A percentile compares a stretch with the other conserved stretches of the same genome.
These are phyloP conservation scores for Amaranthus palmeri DNA, from an alignment of 148 eudicot genomes.

Conservation along the genomic window DNA sequence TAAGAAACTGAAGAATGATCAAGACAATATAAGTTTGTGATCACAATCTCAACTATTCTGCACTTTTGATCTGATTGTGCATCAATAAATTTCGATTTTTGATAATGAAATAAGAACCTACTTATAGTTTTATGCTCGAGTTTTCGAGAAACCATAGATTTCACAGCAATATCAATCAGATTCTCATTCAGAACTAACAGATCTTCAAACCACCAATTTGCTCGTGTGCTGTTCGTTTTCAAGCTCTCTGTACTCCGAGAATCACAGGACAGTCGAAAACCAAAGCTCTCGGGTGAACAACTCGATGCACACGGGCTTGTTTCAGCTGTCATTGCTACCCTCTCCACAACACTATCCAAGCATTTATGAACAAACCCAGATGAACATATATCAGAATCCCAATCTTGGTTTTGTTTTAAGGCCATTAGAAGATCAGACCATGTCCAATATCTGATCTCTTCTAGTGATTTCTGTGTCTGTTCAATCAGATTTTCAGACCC, in stretches of 20 bases:
- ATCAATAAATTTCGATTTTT: slow-evolving; percentile 37
- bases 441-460: slow-evolving; percentile 49
- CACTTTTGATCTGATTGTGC: slow-evolving; percentile 42
- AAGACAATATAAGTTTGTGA: slow-evolving; percentile 39
- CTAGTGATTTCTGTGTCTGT: slow-evolving; percentile 45
- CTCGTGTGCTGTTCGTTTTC: slow-evolving; percentile 37
- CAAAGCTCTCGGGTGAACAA: slow-evolving; percentile 66
- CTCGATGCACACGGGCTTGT: slow-evolving; percentile 56
- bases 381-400: slow-evolving; percentile 20
- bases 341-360: slow-evolving; percentile 48
- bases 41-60: slow-evolving; percentile 40
- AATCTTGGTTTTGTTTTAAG: slow-evolving; percentile 46
- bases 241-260: slow-evolving; percentile 71
- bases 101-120: slow-evolving; percentile 69
- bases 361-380: slow-evolving; percentile 36
- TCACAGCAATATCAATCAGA: slow-evolving; percentile 31
- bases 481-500: slow-evolving; percentile 43
- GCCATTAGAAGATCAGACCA: slow-evolving; percentile 65
- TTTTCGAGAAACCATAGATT: slow-evolving; percentile 42
- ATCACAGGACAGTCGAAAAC: slow-evolving; percentile 52
- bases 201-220: slow-evolving; percentile 82
- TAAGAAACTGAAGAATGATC: slow-evolving; percentile 37
- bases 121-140: slow-evolving; percentile 47
- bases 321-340: slow-evolving; percentile 46
- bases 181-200: slow-evolving; percentile 31